These are phyloP conservation scores for Corynespora cassiicola DNA, from an alignment of 2,329 filamentous ascomycete genomes.

Conservation along the genomic window DNA sequence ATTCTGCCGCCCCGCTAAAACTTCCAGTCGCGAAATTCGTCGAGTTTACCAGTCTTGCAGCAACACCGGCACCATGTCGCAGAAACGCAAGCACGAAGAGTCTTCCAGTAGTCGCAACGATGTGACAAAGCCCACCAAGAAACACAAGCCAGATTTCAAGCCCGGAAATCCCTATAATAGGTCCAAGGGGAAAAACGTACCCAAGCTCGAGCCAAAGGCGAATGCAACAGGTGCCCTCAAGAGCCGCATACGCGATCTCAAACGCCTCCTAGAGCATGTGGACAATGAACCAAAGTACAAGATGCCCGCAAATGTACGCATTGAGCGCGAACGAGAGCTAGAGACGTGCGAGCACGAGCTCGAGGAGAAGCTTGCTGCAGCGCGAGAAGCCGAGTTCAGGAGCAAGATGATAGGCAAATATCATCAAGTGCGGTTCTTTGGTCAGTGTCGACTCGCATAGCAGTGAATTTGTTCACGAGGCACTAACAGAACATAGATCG, in stretches of 20 bases:
- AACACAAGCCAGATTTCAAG: slow-evolving; percentile 26
- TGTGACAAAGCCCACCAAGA: slow-evolving; percentile 25
- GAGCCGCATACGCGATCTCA: slow-evolving; percentile 73
- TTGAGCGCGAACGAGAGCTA: slow-evolving; percentile 76
- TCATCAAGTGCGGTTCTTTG: slow-evolving; percentile 86
- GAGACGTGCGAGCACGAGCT: slow-evolving; percentile 71
- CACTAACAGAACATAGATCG: slow-evolving; percentile 59
- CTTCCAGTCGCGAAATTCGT: slow-evolving; percentile 24
- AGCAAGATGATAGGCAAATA: slow-evolving; percentile 78
- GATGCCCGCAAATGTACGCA: slow-evolving; percentile 71
- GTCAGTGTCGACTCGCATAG: slow-evolving; percentile 53
- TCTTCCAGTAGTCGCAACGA: slow-evolving; percentile 18
- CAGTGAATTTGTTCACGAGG: too few species aligned
- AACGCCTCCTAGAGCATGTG: slow-evolving; percentile 67
- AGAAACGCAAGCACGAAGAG: slow-evolving; percentile 43
- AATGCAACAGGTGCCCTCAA: slow-evolving; percentile 66
- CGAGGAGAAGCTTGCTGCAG: slow-evolving; percentile 44
- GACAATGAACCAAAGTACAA: slow-evolving; percentile 52
- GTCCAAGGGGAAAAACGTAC: slow-evolving; percentile 1
- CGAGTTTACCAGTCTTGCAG: too few species aligned
- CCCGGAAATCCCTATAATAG: slow-evolving; percentile 19
- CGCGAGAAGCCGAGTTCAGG: slow-evolving; percentile 66
- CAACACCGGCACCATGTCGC: slow-evolving; percentile 32
- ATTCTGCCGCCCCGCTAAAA: slow-evolving; percentile 41
- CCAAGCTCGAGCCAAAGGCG: slow-evolving; percentile 15